Percentiles rank a stretch among this genome's conserved stretches.
These are phyloP conservation scores for Amyloporia xantha DNA, from an alignment of 768 basidiomycete genomes.

Conservation along the genomic window DNA sequence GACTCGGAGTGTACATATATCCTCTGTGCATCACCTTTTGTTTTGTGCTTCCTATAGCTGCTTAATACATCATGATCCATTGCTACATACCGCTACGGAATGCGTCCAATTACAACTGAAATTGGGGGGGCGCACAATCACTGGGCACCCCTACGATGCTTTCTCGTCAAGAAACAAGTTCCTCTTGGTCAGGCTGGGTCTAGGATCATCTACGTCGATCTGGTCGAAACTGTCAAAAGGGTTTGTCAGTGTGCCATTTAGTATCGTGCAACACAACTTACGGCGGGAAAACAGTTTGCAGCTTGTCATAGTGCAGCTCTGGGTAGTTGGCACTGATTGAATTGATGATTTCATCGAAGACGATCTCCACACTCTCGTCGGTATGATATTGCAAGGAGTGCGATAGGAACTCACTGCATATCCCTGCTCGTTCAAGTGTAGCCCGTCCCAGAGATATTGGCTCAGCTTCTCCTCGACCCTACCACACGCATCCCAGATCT, in stretches of 20 bases:
- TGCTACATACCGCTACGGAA: no score
- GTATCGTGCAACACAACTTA: conserved; percentile 37
- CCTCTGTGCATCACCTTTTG: not conserved
- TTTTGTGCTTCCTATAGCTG: not conserved
- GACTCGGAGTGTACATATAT: not conserved
- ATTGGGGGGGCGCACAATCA: no score
- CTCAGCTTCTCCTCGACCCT: conserved; percentile 46
- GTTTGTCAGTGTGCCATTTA: not conserved
- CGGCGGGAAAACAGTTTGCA: conserved; percentile 53
- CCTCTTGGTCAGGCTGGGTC: not conserved
- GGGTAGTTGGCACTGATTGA: conserved; percentile 55
- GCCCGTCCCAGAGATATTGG: conserved; percentile 60
- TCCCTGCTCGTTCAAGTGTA: conserved; percentile 73
- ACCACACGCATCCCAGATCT: conserved; percentile 69
- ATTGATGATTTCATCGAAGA: conserved; percentile 56
- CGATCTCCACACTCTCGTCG: conserved; percentile 39
- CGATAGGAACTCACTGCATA: conserved; percentile 48
- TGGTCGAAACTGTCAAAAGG: not conserved
- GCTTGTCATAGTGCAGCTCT: conserved; percentile 58
- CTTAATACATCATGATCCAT: no score
- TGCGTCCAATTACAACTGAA: no score
- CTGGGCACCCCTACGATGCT: not conserved
- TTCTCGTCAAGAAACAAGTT: conserved; percentile 1
- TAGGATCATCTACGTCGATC: conserved; percentile 1
- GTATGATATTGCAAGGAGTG: not conserved